Conservation (phyloP, 768 basidiomycete genomes). For the Phallus indusiatus region DNA sequence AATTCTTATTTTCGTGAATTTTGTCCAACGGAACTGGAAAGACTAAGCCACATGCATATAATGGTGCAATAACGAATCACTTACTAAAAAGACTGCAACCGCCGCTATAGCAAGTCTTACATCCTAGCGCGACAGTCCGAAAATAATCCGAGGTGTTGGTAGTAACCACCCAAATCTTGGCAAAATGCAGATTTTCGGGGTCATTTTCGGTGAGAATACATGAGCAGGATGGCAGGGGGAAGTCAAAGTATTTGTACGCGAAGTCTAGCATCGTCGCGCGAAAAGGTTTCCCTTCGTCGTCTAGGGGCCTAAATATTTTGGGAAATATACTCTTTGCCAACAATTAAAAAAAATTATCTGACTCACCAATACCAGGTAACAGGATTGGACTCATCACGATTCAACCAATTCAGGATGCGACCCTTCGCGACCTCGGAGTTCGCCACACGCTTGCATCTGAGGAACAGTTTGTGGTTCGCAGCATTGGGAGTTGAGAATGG, state of each 20-base stretch:
- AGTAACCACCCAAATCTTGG: background rate
- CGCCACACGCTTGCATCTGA: background rate
- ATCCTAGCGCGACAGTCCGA: background rate
- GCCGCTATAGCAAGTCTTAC: background rate
- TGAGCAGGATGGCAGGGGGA: background rate
- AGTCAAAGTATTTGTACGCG: background rate
- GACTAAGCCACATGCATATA: background rate
- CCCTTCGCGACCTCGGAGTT: background rate
- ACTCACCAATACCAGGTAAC: background rate
- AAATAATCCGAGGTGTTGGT: background rate
- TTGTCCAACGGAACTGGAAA: background rate
- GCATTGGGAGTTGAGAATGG: too few relatives aligned
- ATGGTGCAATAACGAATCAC: background rate
- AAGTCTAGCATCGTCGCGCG: background rate
- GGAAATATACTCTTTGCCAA: background rate
- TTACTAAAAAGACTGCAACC: background rate
- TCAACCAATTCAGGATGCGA: background rate
- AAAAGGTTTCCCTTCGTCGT: background rate
- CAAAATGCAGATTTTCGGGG: background rate
- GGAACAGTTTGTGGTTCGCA: too few relatives aligned
- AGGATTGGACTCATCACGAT: background rate
- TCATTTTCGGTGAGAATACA: background rate
- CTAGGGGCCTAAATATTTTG: background rate
- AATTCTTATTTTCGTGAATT: background rate
- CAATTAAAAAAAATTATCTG: too few relatives aligned